These are phyloP conservation scores for Penicillium paxilli DNA, from an alignment of 495 filamentous ascomycete genomes.

Conservation along the genomic window DNA sequence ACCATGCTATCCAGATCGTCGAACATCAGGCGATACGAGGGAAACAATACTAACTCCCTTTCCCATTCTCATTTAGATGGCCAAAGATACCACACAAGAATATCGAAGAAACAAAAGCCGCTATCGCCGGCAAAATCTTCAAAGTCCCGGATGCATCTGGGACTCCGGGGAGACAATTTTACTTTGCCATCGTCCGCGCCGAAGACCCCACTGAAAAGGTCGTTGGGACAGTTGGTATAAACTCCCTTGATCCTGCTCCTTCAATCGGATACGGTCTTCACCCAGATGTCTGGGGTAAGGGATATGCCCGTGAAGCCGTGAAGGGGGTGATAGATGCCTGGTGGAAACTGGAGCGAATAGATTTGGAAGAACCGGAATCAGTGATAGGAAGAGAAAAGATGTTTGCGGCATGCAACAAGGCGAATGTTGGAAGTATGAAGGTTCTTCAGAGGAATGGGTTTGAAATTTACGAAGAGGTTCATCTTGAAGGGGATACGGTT, in stretches of 20 bases:
- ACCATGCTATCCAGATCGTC: neutral
- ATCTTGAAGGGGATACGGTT: conserved; percentile 18
- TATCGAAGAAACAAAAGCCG: conserved; percentile 20
- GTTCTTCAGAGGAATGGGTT: conserved; percentile 25
- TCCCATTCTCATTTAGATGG: conserved; percentile 18
- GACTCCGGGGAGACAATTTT: conserved; percentile 18
- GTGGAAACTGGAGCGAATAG: conserved; percentile 20
- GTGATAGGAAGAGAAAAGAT: conserved; percentile 9
- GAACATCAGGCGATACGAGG: neutral
- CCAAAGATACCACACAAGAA: conserved; percentile 17
- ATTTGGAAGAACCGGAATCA: neutral
- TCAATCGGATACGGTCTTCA: conserved; percentile 29
- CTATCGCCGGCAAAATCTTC: conserved; percentile 21
- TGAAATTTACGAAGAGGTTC: conserved; percentile 9
- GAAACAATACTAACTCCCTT: too few relatives aligned
- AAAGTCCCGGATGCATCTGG: conserved; percentile 27
- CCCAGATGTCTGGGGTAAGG: conserved; percentile 24
- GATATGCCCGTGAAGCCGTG: conserved; percentile 23
- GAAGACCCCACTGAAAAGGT: conserved; percentile 18
- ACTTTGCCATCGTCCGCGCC: conserved; percentile 16
- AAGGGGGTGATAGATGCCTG: conserved; percentile 20
- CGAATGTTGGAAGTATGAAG: conserved; percentile 23
- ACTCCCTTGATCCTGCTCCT: conserved; percentile 24
- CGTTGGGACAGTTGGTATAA: conserved; percentile 23
- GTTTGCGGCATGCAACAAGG: conserved; percentile 23